Evolutionary conservation across 108 stramenopile genomes (phyloP).

Genomic region (Skeletonema menzelii): DNA sequence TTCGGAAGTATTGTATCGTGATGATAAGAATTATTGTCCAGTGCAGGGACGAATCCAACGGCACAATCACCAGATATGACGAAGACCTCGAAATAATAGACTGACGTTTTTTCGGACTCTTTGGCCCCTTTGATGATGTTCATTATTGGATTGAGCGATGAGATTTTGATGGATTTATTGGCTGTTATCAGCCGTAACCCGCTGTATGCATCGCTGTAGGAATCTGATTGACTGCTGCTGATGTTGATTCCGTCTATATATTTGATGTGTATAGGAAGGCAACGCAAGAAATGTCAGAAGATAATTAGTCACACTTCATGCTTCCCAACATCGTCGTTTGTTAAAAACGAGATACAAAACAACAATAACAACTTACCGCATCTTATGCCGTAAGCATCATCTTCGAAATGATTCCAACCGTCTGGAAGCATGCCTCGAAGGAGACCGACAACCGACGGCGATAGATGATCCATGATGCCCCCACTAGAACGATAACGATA

Average conservation of each 20-base stretch:
- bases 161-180: slow-evolving; percentile 1
- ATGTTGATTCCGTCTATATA: background rate
- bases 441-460: background rate
- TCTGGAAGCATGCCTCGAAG: background rate
- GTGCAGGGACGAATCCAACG: slow-evolving; percentile 3
- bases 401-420: background rate
- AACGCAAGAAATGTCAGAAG: background rate
- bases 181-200: background rate
- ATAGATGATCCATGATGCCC: background rate
- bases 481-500: too few relatives aligned
- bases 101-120: background rate
- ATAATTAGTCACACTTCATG: too few relatives aligned
- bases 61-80: background rate
- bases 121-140: background rate
- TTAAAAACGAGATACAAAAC: background rate
- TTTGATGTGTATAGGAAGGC: background rate
- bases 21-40: background rate
- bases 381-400: background rate
- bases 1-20: background rate
- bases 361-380: background rate
- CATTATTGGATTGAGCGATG: background rate
- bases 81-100: background rate
- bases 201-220: background rate
- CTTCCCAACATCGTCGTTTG: too few relatives aligned
- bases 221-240: background rate